A percentile compares a stretch with the other conserved stretches of the same genome.
These are phyloP conservation scores for Maudiozyma pseudohumilis DNA, from an alignment of 805 yeast species.

Conservation along the genomic window DNA sequence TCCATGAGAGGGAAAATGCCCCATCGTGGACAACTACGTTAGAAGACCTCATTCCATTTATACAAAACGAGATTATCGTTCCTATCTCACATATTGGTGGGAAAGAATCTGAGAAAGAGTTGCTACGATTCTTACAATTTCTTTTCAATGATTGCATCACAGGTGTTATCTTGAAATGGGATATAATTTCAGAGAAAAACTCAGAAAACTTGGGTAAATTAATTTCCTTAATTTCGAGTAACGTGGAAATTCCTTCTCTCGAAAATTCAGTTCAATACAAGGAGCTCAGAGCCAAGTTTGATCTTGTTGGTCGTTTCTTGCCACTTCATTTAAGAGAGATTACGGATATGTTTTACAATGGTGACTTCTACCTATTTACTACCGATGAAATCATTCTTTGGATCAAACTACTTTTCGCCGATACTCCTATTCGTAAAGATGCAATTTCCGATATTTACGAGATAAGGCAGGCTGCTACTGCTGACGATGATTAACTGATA, in stretches of 20 bases:
- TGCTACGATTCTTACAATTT: conserved; percentile 14
- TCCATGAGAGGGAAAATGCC: conserved; percentile 15
- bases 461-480: conserved; percentile 40
- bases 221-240: conserved; percentile 17
- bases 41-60: conserved; percentile 16
- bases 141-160: conserved; percentile 17
- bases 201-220: conserved; percentile 25
- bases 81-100: conserved; percentile 13
- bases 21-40: conserved; percentile 18
- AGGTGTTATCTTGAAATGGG: conserved; percentile 19
- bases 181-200: conserved; percentile 26
- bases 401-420: conserved; percentile 33
- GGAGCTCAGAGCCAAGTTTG: conserved; percentile 23
- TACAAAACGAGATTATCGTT: conserved; percentile 11
- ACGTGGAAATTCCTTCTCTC: conserved; percentile 14
- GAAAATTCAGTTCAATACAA: conserved; percentile 13
- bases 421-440: conserved; percentile 29
- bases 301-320: conserved; percentile 19
- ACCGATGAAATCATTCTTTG: conserved; percentile 31
- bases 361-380: conserved; percentile 31
- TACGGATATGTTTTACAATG: conserved; percentile 33
- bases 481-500: conserved; percentile 5
- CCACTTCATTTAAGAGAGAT: conserved; percentile 34
- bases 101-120: conserved; percentile 6
- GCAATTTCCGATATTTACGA: conserved; percentile 33